phyloP scores from a whole-genome alignment of 2,329 filamentous ascomycete species.

The Neocatenulostroma microsporum region DNA sequence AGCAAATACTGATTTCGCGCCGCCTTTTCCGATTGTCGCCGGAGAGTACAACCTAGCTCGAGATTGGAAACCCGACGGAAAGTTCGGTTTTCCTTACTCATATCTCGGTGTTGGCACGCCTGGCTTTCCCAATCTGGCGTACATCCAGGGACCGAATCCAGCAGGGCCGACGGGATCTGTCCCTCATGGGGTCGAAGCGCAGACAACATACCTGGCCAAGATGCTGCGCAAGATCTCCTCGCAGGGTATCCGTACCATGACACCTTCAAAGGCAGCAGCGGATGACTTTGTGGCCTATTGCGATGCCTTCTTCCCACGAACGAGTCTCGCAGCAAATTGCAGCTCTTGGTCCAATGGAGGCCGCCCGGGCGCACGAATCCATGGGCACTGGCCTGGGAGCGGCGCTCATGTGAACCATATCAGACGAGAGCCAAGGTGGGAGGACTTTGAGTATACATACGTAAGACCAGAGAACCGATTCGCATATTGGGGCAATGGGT shows the following conservation, averaged over 20 bases:
- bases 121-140: slow-evolving; percentile 40
- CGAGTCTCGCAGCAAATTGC: slow-evolving; percentile 43
- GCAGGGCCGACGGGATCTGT: slow-evolving; percentile 15
- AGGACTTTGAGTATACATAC: no score
- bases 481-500: no score
- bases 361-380: no score
- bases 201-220: slow-evolving; percentile 59
- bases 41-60: slow-evolving; percentile 21
- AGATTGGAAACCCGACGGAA: slow-evolving; percentile 30
- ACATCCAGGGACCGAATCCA: slow-evolving; percentile 17
- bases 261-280: slow-evolving; percentile 50
- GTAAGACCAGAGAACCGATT: no score
- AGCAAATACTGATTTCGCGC: slow-evolving; percentile 28
- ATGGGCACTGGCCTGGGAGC: no score
- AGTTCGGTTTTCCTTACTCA: slow-evolving; percentile 23
- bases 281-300: slow-evolving; percentile 30
- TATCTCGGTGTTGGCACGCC: slow-evolving; percentile 22
- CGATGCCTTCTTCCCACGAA: slow-evolving; percentile 43
- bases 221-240: slow-evolving; percentile 58
- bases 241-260: slow-evolving; percentile 58
- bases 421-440: no score
- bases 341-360: slow-evolving; percentile 52
- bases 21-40: slow-evolving; percentile 25
- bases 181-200: no score
- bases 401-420: no score